Evolutionary conservation across 2,329 filamentous ascomycete genomes (phyloP).

Genomic region (Beauveria sp.): DNA sequence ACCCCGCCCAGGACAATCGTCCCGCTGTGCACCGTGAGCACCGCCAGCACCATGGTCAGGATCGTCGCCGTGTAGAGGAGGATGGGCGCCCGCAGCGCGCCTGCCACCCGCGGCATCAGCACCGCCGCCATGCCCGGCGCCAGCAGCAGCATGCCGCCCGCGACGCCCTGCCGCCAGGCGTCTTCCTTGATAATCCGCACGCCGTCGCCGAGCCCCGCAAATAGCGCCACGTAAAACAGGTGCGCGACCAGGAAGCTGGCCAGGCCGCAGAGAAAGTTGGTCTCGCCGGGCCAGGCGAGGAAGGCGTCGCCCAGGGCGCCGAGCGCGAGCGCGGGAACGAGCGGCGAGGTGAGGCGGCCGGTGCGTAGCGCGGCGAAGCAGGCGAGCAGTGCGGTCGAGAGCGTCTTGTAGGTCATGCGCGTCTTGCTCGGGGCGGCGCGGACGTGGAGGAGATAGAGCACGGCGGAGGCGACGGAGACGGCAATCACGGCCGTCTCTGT

Average conservation of each 20-base stretch:
- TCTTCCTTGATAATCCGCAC: constrained; percentile 12
- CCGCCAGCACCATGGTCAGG: constrained; percentile 23
- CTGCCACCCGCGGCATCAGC: constrained; percentile 21
- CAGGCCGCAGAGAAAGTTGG: constrained; percentile 25
- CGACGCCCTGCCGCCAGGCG: constrained; percentile 14
- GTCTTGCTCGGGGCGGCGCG: constrained; percentile 17
- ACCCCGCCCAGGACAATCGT: constrained; percentile 22
- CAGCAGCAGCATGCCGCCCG: constrained; percentile 16
- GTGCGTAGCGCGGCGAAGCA: constrained; percentile 13
- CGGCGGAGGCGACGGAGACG: constrained; percentile 10
- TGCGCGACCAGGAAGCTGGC: constrained; percentile 27
- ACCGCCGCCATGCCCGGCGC: constrained; percentile 20
- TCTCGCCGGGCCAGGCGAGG: constrained; percentile 26
- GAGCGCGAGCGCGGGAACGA: constrained; percentile 23
- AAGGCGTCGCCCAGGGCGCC: constrained; percentile 29
- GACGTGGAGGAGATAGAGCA: constrained; percentile 16
- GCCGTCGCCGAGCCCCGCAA: constrained; percentile 13
- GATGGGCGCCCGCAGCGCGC: constrained; percentile 21
- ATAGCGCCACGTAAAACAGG: constrained; percentile 25
- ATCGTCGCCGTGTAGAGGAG: constrained; percentile 25
- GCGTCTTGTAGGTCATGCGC: constrained; percentile 25
- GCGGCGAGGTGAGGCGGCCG: constrained; percentile 13
- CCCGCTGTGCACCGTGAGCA: constrained; percentile 20
- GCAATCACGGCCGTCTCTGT: constrained; percentile 10
- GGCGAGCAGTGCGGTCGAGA: constrained; percentile 24